Evolutionary conservation across 176 grass and related monocot species (phyloP).

Genomic region (Microstegium vimineum): DNA sequence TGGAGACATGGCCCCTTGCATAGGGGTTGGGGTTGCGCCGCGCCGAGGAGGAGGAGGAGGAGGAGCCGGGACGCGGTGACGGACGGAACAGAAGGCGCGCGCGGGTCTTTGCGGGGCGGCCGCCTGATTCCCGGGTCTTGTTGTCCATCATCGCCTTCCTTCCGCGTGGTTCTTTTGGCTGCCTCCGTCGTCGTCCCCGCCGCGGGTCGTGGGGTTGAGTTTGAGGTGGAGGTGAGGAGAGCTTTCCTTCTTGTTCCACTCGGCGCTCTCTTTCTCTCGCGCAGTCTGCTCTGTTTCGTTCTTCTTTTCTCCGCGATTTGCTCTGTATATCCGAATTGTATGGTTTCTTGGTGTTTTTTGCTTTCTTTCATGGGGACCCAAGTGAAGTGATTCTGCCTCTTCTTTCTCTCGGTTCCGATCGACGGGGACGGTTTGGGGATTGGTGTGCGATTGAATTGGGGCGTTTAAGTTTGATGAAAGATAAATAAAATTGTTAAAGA

Average conservation of each 20-base stretch:
- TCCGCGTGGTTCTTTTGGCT: not conserved
- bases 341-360: not conserved
- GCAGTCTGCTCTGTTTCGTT: not conserved
- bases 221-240: not conserved
- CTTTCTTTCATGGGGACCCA: not conserved
- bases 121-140: conserved; percentile 15
- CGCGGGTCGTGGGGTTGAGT: not conserved
- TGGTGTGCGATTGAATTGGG: not conserved
- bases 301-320: not conserved
- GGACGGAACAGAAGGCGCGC: not conserved
- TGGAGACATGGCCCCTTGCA: not conserved
- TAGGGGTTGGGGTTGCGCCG: not conserved
- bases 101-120: not conserved
- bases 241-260: no score
- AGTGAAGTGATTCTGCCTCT: not conserved
- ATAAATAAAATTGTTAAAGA: not conserved
- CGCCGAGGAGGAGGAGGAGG: not conserved
- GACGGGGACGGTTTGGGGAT: not conserved
- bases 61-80: conserved; percentile 3
- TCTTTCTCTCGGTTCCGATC: not conserved
- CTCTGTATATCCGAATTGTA: not conserved
- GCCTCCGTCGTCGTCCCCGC: not conserved
- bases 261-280: not conserved
- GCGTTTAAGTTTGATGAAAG: not conserved
- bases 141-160: not conserved